A percentile compares a stretch with the other conserved stretches of the same genome.
Evolutionary conservation across 495 filamentous ascomycete species (phyloP).

Genomic region (Neurospora pannonica): DNA sequence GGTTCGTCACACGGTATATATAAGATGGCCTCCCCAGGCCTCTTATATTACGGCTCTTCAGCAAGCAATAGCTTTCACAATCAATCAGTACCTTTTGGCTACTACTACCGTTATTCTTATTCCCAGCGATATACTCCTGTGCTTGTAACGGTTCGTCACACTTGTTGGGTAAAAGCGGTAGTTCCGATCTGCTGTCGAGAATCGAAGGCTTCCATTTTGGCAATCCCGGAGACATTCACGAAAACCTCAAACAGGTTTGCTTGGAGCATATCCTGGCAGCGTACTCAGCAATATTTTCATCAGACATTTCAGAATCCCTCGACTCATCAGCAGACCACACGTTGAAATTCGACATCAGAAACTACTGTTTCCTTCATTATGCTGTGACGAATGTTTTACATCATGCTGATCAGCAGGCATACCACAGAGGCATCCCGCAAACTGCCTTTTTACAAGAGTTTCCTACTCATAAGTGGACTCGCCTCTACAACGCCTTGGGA

Average conservation of each 20-base stretch:
- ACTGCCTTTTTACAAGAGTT: background rate
- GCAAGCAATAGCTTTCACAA: too few relatives aligned
- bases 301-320: background rate
- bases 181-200: background rate
- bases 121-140: too few relatives aligned
- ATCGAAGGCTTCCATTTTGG: background rate
- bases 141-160: too few relatives aligned
- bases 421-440: background rate
- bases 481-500: background rate
- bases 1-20: too few relatives aligned
- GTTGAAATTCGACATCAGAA: background rate
- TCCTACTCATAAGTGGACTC: background rate
- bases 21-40: too few relatives aligned
- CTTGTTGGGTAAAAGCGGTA: background rate
- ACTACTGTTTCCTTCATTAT: background rate
- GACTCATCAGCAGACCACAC: background rate
- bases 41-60: too few relatives aligned
- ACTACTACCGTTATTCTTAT: too few relatives aligned
- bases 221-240: background rate
- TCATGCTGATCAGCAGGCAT: background rate
- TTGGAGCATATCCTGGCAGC: background rate
- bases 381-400: background rate
- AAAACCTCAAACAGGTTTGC: background rate
- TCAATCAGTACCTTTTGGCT: too few relatives aligned
- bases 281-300: background rate